Percentiles rank a stretch among this genome's conserved stretches.
Conservation (phyloP, 495 filamentous ascomycete species). For the Parachaetomium inaequale region DNA sequence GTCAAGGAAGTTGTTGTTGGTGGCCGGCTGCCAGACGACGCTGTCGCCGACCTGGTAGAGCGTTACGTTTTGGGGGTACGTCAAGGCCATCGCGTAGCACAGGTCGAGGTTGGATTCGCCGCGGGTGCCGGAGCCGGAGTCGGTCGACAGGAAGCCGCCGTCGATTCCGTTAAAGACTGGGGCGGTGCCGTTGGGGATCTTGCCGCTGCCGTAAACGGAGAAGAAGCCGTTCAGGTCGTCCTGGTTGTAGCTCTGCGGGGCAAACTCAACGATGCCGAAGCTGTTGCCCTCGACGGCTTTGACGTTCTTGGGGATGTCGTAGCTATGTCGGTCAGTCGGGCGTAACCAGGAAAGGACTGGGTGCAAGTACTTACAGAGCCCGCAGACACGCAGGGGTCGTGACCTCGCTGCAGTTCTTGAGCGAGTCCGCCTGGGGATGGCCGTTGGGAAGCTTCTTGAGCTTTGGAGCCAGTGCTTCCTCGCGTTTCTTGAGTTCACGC, state of each 20-base stretch:
- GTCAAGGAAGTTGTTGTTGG: slow-evolving; percentile 47
- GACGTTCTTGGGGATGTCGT: slow-evolving; percentile 20
- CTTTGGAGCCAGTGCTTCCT: neutral
- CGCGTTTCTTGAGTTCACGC: neutral
- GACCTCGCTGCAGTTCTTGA: slow-evolving; percentile 30
- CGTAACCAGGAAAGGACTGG: neutral
- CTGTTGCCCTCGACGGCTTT: slow-evolving; percentile 27
- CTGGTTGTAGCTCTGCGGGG: slow-evolving; percentile 41
- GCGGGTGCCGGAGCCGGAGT: slow-evolving; percentile 26
- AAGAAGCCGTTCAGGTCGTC: slow-evolving; percentile 4
- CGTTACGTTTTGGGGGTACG: slow-evolving; percentile 55
- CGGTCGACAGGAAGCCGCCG: slow-evolving; percentile 24
- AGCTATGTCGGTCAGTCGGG: slow-evolving; percentile 1
- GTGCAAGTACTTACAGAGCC: slow-evolving; percentile 27
- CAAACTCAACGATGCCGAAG: slow-evolving; percentile 39
- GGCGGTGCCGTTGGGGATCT: neutral
- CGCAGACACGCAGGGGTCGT: slow-evolving; percentile 36
- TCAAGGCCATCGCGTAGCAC: slow-evolving; percentile 31
- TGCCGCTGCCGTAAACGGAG: neutral
- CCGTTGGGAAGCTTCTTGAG: neutral
- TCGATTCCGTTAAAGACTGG: neutral
- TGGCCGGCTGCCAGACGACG: slow-evolving; percentile 48
- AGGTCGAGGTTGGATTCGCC: slow-evolving; percentile 33
- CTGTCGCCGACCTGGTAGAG: slow-evolving; percentile 57
- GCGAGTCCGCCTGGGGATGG: neutral